These are phyloP conservation scores for Coffea eugenioides DNA, from an alignment of 257 asterid genomes.

Conservation along the genomic window DNA sequence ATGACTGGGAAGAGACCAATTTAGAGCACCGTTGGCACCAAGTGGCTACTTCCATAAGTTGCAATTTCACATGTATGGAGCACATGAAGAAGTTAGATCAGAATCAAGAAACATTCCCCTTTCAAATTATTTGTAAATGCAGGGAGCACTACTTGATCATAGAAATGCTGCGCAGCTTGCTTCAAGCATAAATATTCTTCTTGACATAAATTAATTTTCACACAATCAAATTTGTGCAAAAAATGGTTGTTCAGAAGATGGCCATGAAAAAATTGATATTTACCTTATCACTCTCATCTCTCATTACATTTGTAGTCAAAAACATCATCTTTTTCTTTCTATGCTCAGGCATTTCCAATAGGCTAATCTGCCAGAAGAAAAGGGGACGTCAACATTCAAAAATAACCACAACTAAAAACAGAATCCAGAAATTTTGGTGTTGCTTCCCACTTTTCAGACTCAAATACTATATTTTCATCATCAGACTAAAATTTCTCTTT, in stretches of 20 bases:
- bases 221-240: too few species aligned
- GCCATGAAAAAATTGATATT: not conserved
- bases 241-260: not conserved
- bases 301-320: constrained; percentile 66
- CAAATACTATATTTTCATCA: not conserved
- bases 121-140: too few species aligned
- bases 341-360: constrained; percentile 77
- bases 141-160: too few species aligned
- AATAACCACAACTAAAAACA: constrained; percentile 11
- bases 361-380: constrained; percentile 69
- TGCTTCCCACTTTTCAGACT: not conserved
- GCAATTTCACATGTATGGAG: not conserved
- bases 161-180: not conserved
- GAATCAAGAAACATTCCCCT: too few species aligned
- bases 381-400: constrained; percentile 12
- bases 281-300: constrained; percentile 92
- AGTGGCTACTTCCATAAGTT: not conserved
- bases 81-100: too few species aligned
- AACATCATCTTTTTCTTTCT: constrained; percentile 40
- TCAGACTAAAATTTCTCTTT: not conserved
- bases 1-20: not conserved
- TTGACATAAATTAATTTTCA: not conserved
- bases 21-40: not conserved
- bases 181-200: not conserved
- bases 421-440: constrained; percentile 3